phyloP scores from a whole-genome alignment of 164 flowering plant species.

The Aristolochia contorta region DNA sequence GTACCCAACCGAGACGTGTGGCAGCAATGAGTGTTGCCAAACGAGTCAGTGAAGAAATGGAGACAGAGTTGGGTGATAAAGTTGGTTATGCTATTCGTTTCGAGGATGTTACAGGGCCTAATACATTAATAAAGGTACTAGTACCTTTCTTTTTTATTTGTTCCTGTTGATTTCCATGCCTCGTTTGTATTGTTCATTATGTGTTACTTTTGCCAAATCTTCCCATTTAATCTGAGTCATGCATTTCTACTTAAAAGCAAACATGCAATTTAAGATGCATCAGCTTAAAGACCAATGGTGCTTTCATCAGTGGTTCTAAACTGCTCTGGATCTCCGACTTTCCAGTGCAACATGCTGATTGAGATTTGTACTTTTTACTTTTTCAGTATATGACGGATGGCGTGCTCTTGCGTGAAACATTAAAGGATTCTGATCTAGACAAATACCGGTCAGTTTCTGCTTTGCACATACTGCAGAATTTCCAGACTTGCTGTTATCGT shows the following conservation, averaged over 20 bases:
- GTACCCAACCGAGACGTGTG: constrained; percentile 98
- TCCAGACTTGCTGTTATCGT: constrained; percentile 14
- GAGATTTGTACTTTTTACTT: neutral
- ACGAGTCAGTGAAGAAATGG: constrained; percentile 99
- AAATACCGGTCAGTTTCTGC: constrained; percentile 58
- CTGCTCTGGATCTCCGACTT: no score
- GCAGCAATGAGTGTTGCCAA: constrained; percentile 99
- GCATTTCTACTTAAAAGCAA: no score
- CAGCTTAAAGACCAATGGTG: no score
- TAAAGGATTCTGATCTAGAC: constrained; percentile 93
- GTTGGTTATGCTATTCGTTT: constrained; percentile 97
- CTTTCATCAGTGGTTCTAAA: no score
- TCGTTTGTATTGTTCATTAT: no score
- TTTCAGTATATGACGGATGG: constrained; percentile 99
- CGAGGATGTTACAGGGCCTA: constrained; percentile 92
- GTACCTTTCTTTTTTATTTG: neutral
- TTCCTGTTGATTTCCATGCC: neutral
- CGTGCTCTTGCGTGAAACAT: constrained; percentile 87
- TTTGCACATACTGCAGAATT: constrained; percentile 58
- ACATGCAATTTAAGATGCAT: no score
- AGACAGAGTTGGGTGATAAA: constrained; percentile 78
- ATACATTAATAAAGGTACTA: constrained; percentile 78
- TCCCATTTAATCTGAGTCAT: no score
- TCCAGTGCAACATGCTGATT: no score
- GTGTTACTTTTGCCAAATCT: no score